Conservation (phyloP, 2,329 filamentous ascomycete species). For the Colletotrichum musicola region DNA sequence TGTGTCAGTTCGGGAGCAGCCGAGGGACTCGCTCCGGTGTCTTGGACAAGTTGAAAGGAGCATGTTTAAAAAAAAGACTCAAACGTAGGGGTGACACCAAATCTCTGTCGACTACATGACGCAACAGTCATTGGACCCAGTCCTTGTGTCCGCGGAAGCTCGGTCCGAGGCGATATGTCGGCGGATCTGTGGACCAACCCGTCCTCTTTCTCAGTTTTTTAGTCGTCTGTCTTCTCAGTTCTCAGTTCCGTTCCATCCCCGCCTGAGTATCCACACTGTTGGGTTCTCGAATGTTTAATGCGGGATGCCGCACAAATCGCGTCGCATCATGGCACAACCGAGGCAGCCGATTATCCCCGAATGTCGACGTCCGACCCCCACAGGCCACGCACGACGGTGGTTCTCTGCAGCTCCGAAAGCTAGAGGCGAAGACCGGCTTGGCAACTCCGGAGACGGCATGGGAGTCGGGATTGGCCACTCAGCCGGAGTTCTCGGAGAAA, state of each 20-base stretch:
- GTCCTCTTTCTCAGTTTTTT: background rate
- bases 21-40: constrained; percentile 6
- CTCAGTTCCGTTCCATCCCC: background rate
- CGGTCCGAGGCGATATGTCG: constrained; percentile 10
- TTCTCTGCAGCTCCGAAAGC: no score
- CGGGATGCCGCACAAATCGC: background rate
- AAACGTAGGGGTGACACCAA: background rate
- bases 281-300: background rate
- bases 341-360: background rate
- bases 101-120: background rate
- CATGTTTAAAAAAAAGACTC: background rate
- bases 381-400: no score
- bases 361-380: no score
- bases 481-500: no score
- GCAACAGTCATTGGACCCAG: background rate
- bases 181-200: background rate
- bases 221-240: background rate
- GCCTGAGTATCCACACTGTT: background rate
- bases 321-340: background rate
- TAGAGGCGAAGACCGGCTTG: no score
- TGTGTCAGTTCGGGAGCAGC: constrained; percentile 26
- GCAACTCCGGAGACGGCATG: no score
- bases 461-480: no score
- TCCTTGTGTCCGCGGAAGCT: background rate
- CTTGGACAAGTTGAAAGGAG: background rate